Evolutionary conservation across 225 moss, liverwort and hornwort genomes (phyloP).

Genomic region (Neckera pumila): DNA sequence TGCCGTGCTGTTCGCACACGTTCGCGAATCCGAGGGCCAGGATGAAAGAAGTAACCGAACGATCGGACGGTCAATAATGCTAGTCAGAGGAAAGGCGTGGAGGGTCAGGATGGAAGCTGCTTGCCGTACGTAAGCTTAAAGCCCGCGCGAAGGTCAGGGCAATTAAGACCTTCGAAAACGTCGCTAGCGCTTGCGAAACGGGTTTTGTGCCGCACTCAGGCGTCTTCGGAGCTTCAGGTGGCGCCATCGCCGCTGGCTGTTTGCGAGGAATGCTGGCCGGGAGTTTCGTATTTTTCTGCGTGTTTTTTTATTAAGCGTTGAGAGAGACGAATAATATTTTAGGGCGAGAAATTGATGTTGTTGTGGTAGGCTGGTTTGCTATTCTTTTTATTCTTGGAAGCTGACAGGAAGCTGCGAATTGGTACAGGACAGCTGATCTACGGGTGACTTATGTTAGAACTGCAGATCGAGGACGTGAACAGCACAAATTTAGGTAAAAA

Average conservation of each 20-base stretch:
- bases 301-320: background rate
- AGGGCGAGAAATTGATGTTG: background rate
- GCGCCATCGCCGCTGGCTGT: background rate
- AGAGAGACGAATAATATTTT: background rate
- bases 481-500: background rate
- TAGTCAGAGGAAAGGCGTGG: background rate
- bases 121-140: too few species aligned
- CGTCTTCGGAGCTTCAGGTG: background rate
- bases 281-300: too few species aligned
- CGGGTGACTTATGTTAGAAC: too few species aligned
- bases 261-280: background rate
- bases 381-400: background rate
- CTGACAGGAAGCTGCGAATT: too few species aligned
- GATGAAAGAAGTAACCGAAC: background rate
- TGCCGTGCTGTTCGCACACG: too few species aligned
- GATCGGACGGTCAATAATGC: background rate
- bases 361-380: background rate
- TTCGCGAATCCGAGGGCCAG: background rate
- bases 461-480: background rate
- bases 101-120: background rate
- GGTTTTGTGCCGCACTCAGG: background rate
- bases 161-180: background rate
- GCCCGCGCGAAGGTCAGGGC: too few species aligned
- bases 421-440: background rate
- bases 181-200: background rate